phyloP scores from a whole-genome alignment of 805 yeast species.

The Candida insectalens region DNA sequence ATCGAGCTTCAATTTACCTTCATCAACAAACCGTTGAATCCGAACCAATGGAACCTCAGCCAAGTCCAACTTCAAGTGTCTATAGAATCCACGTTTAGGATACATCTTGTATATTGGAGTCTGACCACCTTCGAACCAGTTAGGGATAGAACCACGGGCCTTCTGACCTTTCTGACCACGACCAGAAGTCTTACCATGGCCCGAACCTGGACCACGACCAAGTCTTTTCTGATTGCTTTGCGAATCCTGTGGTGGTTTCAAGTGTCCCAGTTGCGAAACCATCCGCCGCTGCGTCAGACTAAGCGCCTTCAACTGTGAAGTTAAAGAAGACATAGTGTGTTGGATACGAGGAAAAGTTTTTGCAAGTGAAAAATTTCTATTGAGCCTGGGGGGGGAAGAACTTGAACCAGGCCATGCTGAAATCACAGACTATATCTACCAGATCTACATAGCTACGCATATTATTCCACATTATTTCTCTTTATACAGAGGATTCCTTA shows the following conservation, averaged over 20 bases:
- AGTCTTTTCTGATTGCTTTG: conserved; percentile 57
- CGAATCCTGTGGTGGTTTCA: conserved; percentile 55
- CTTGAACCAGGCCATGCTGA: too few relatives aligned
- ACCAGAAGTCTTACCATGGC: conserved; percentile 89
- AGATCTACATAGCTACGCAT: too few relatives aligned
- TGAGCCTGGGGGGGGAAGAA: too few relatives aligned
- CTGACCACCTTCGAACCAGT: conserved; percentile 99
- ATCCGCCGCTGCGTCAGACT: conserved; percentile 12
- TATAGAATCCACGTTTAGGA: conserved; percentile 83
- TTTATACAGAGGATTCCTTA: too few relatives aligned
- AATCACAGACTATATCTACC: too few relatives aligned
- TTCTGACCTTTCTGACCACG: conserved; percentile 99
- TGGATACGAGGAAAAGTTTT: too few relatives aligned
- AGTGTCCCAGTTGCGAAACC: conserved; percentile 39
- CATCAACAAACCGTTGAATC: conserved; percentile 61
- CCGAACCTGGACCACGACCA: conserved; percentile 95
- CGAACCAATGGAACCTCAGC: conserved; percentile 56
- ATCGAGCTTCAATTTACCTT: conserved; percentile 50
- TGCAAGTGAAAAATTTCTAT: too few relatives aligned
- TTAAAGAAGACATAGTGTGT: neutral
- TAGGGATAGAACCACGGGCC: conserved; percentile 83
- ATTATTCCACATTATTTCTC: too few relatives aligned
- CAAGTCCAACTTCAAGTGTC: conserved; percentile 45
- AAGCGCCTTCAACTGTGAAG: neutral
- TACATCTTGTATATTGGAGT: conserved; percentile 79